Evolutionary conservation across 768 basidiomycete species (phyloP).

Genomic region (Coprinopsis marcescibilis): DNA sequence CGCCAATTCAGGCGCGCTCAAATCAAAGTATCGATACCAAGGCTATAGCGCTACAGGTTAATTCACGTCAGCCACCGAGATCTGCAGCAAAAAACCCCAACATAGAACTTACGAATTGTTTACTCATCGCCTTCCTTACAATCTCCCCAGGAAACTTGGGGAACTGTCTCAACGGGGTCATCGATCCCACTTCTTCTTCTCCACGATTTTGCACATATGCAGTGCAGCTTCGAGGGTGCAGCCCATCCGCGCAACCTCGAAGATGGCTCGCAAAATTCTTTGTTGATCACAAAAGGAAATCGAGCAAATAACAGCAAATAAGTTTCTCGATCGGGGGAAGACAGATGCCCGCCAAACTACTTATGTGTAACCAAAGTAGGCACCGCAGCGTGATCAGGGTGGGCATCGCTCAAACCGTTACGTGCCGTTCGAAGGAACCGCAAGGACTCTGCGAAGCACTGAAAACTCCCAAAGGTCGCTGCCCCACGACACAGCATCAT

Average conservation of each 20-base stretch:
- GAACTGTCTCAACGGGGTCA: constrained; percentile 97
- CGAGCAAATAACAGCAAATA: not conserved
- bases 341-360: too few species aligned
- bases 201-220: constrained; percentile 95
- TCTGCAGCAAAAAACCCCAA: constrained; percentile 4
- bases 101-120: constrained; percentile 76
- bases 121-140: constrained; percentile 86
- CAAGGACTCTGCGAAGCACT: too few species aligned
- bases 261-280: constrained; percentile 93
- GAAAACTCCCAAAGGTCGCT: too few species aligned
- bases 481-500: too few species aligned
- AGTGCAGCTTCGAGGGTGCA: constrained; percentile 83
- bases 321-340: not conserved
- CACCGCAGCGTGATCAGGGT: too few species aligned
- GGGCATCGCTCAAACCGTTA: too few species aligned
- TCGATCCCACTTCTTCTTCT: constrained; percentile 91
- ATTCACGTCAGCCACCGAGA: not conserved
- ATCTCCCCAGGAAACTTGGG: constrained; percentile 84
- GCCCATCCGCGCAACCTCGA: constrained; percentile 99
- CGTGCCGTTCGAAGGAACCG: too few species aligned
- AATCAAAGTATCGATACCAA: constrained; percentile 96
- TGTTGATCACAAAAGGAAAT: constrained; percentile 24
- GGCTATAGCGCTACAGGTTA: constrained; percentile 58
- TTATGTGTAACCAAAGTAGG: too few species aligned
- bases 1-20: constrained; percentile 89